Percentiles rank a stretch among this genome's conserved stretches.
Evolutionary conservation across 2,329 filamentous ascomycete genomes (phyloP).

Genomic region (Eutypa lata): DNA sequence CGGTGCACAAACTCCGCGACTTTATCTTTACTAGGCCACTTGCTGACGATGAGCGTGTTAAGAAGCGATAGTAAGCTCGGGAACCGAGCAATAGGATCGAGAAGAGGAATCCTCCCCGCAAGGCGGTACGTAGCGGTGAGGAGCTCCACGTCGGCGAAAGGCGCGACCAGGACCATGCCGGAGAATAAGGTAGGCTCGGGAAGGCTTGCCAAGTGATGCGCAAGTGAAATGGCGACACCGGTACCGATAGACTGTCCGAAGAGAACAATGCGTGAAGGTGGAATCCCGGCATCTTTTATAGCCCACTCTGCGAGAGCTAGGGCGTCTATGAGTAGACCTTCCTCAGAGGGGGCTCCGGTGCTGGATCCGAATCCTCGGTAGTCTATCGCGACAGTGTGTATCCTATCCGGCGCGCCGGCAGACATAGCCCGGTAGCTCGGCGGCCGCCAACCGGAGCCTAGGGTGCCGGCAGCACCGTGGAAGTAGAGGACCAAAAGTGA

Average conservation of each 20-base stretch:
- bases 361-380: constrained; percentile 59
- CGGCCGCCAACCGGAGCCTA: constrained; percentile 53
- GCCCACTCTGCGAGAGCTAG: constrained; percentile 52
- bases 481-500: constrained; percentile 46
- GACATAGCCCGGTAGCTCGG: constrained; percentile 55
- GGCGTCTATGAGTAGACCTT: constrained; percentile 52
- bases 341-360: constrained; percentile 51
- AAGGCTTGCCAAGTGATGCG: constrained; percentile 25
- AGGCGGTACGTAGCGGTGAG: constrained; percentile 56
- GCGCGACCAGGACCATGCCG: constrained; percentile 53
- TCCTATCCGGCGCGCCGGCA: constrained; percentile 46
- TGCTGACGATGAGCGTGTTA: constrained; percentile 43
- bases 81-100: constrained; percentile 48
- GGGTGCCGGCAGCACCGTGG: constrained; percentile 54
- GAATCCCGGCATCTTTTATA: constrained; percentile 46
- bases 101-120: constrained; percentile 50
- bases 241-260: constrained; percentile 60
- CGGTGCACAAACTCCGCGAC: constrained; percentile 41
- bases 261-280: constrained; percentile 53
- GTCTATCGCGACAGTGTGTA: constrained; percentile 58
- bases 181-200: constrained; percentile 43
- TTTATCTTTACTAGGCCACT: constrained; percentile 49
- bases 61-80: constrained; percentile 44
- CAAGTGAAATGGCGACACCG: constrained; percentile 32
- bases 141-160: constrained; percentile 52